These are phyloP conservation scores for Globisporangium nagaii DNA, from an alignment of 352 stramenopile species.

Conservation along the genomic window DNA sequence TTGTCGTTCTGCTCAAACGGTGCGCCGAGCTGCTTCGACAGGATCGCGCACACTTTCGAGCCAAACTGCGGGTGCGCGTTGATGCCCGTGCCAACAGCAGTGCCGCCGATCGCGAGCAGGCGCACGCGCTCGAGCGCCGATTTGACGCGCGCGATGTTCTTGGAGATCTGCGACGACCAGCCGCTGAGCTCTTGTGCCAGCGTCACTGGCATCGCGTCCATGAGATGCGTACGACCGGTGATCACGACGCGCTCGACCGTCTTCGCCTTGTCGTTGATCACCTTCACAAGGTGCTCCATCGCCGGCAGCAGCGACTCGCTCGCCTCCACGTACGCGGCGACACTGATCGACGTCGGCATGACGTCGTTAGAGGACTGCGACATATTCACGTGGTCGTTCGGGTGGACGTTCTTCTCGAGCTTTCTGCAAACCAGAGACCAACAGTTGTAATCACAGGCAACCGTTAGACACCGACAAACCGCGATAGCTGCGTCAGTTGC, in stretches of 20 bases:
- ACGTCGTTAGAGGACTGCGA: slow-evolving; percentile 66
- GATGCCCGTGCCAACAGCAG: slow-evolving; percentile 53
- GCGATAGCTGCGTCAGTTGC: too few species aligned
- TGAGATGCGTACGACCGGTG: slow-evolving; percentile 65
- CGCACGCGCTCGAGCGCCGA: slow-evolving; percentile 39
- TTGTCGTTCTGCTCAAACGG: slow-evolving; percentile 52
- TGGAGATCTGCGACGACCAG: slow-evolving; percentile 44
- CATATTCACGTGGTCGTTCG: slow-evolving; percentile 74
- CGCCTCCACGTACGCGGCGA: slow-evolving; percentile 42
- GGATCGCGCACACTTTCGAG: slow-evolving; percentile 31
- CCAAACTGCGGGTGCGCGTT: slow-evolving; percentile 52
- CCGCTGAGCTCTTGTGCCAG: slow-evolving; percentile 42
- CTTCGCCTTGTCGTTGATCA: slow-evolving; percentile 32
- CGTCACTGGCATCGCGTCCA: slow-evolving; percentile 67
- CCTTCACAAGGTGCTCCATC: slow-evolving; percentile 31
- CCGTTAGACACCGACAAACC: too few species aligned
- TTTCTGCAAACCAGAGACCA: too few species aligned
- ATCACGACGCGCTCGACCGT: slow-evolving; percentile 39
- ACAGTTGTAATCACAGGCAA: too few species aligned
- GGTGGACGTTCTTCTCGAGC: slow-evolving; percentile 81
- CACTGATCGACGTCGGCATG: slow-evolving; percentile 48
- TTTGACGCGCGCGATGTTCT: slow-evolving; percentile 47
- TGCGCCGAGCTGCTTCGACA: slow-evolving; percentile 25
- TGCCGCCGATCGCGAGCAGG: slow-evolving; percentile 50
- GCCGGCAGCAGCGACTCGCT: slow-evolving; percentile 63